Conservation (phyloP, 2,329 filamentous ascomycete species). For the Apiospora hydei region DNA sequence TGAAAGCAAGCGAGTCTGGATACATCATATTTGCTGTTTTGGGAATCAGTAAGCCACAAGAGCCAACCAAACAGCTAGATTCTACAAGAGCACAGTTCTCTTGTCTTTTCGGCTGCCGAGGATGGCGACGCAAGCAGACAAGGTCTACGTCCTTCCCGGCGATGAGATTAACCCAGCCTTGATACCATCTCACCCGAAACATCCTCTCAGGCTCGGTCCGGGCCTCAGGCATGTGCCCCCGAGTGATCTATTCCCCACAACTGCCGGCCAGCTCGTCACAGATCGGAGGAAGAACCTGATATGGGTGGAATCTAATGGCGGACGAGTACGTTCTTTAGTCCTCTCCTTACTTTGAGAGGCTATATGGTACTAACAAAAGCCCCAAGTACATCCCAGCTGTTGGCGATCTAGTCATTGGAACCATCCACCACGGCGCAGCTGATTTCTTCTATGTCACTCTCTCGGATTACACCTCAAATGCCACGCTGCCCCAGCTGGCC, state of each 20-base stretch:
- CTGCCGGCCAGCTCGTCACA: slow-evolving; percentile 71
- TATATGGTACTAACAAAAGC: slow-evolving; percentile 27
- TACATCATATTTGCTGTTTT: not conserved
- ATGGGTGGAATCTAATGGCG: slow-evolving; percentile 76
- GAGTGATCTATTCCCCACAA: slow-evolving; percentile 72
- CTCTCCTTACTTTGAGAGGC: not conserved
- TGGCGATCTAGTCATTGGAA: slow-evolving; percentile 90
- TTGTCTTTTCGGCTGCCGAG: slow-evolving; percentile 24
- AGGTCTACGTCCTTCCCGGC: slow-evolving; percentile 80
- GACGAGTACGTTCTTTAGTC: slow-evolving; percentile 63
- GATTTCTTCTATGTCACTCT: slow-evolving; percentile 85
- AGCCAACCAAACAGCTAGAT: not conserved
- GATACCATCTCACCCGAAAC: slow-evolving; percentile 72
- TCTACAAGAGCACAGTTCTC: slow-evolving; percentile 1
- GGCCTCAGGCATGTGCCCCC: slow-evolving; percentile 84
- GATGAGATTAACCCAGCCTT: slow-evolving; percentile 72
- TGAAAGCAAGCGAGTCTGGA: not conserved
- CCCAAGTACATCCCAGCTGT: slow-evolving; percentile 76
- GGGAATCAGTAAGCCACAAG: not conserved
- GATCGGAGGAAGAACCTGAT: slow-evolving; percentile 79
- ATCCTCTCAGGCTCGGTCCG: slow-evolving; percentile 81
- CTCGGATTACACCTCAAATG: slow-evolving; percentile 68
- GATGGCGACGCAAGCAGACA: slow-evolving; percentile 60
- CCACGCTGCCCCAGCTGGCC: slow-evolving; percentile 83
- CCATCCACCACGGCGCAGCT: slow-evolving; percentile 75